A percentile compares a stretch with the other conserved stretches of the same genome.
Evolutionary conservation across 78 protist species (phyloP).

Genomic region (Paratrimastix pyriformis): DNA sequence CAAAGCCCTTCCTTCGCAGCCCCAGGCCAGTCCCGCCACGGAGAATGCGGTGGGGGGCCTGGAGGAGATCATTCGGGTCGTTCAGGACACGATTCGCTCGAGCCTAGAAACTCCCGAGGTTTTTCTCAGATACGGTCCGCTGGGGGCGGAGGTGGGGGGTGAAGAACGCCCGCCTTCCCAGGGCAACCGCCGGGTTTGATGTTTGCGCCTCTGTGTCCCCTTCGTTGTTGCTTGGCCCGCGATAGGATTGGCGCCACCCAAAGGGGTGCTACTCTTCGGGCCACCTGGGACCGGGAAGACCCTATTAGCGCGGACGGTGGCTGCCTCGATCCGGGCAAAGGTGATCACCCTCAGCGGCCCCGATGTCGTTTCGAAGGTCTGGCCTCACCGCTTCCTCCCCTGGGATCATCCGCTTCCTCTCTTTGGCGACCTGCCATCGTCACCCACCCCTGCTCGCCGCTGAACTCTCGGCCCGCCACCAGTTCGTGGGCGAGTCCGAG

Average conservation of each 20-base stretch:
- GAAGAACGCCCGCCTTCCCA: no score
- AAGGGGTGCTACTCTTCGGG: conserved; percentile 47
- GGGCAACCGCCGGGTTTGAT: no score
- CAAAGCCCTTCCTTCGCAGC: no score
- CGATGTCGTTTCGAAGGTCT: conserved; percentile 1
- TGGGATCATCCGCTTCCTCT: not conserved
- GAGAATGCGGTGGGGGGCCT: no score
- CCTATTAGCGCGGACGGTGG: conserved; percentile 29
- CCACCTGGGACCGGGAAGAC: conserved; percentile 51
- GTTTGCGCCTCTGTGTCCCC: no score
- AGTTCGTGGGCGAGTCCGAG: not conserved
- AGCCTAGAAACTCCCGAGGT: no score
- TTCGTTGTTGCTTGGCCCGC: no score
- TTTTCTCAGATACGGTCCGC: no score
- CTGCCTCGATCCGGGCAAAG: not conserved
- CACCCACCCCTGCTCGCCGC: not conserved
- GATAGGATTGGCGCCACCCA: conserved; percentile 33
- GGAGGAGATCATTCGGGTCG: no score
- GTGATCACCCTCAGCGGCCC: conserved; percentile 23
- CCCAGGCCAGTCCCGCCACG: no score
- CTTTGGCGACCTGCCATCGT: not conserved
- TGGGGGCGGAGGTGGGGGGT: no score
- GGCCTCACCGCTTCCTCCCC: not conserved
- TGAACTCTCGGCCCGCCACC: not conserved
- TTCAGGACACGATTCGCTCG: no score